Evolutionary conservation across 1,284 basidiomycete species (phyloP), one percentile per base, ranked within the genome.

Genomic region (Ganoderma boninense): DNA sequence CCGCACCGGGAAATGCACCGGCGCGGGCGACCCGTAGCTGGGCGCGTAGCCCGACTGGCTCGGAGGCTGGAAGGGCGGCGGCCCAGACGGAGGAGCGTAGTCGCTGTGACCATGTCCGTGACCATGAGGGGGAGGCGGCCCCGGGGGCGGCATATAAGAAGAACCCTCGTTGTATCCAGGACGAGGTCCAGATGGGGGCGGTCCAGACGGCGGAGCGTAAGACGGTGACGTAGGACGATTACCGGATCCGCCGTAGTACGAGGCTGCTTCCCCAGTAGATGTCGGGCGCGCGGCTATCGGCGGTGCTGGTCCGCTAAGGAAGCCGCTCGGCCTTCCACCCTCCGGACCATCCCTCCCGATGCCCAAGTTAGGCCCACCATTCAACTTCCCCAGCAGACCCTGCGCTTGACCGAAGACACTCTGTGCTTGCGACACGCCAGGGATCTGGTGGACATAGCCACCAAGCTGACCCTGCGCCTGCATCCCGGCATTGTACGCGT

Each of bases 371-470:
- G 75, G 73, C 16, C 65, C 38, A 35, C 71, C 66, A 38, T 72
- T 71, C 65, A 80, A 73, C 67, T 76, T 75, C 46, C 75, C 75
- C 23, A 87, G 73, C 23, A 65, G 16, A 32, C 44, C 59, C 66
- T 68, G 66, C 18, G 66, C 49, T 23, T 52, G 49, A 26, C 75
- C 75, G 29, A 87, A 73, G 23, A 65, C 16, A 52, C 38, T 46
- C 66, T 68, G 66, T 16, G 66, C 66, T 35, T 62, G 61, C 10
- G 79, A 70, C 10, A 88, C 81, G 10, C 86, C 87, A 0, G 90
- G 90, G 56, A 91, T 84, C 54, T 84, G 78, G 46, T 80, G 80
- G 46, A 84, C 79, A 71, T 89, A 88, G 1, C 85, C 84, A 4
- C 82, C 76, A 10, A 90, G 35, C 52, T 82, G 78, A 11, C 84